These are phyloP conservation scores for Ustilago cynodontis DNA, from an alignment of 1,284 basidiomycete genomes.

Conservation along the genomic window DNA sequence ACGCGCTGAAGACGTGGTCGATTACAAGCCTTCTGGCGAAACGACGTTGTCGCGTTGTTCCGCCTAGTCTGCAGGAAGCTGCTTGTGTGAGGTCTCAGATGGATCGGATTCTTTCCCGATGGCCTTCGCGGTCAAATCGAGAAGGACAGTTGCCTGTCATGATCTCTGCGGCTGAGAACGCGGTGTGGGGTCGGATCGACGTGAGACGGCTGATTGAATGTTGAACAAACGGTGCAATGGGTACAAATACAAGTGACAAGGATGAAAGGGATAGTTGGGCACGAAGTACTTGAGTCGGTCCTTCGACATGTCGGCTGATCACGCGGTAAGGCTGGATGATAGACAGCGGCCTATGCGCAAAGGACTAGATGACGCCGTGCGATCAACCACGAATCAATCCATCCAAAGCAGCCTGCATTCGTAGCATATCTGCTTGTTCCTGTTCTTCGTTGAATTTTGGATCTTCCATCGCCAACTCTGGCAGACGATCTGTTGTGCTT, in stretches of 20 bases:
- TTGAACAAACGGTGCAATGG: background rate
- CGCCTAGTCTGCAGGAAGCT: no score
- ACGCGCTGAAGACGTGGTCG: background rate
- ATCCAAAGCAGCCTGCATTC: slow-evolving; percentile 68
- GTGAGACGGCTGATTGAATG: background rate
- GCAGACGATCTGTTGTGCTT: slow-evolving; percentile 53
- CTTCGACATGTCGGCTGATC: no score
- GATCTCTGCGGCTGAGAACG: no score
- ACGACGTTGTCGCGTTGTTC: no score
- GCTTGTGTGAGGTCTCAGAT: background rate
- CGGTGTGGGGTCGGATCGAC: no score
- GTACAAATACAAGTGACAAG: slow-evolving; percentile 20
- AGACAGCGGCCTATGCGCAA: no score
- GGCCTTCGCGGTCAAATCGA: no score
- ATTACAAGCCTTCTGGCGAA: no score
- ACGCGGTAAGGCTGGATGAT: no score
- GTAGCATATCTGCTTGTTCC: slow-evolving; percentile 60
- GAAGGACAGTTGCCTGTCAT: no score
- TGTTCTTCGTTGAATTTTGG: slow-evolving; percentile 49
- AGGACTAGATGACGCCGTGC: background rate
- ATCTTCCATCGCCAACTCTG: slow-evolving; percentile 53
- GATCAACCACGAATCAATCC: slow-evolving; percentile 61
- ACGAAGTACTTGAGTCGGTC: no score
- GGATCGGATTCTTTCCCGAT: background rate
- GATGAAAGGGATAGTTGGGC: no score